Base-by-base conservation (phyloP, 2,329 filamentous ascomycete genomes). In the Aspergillus neotritici region DNA sequence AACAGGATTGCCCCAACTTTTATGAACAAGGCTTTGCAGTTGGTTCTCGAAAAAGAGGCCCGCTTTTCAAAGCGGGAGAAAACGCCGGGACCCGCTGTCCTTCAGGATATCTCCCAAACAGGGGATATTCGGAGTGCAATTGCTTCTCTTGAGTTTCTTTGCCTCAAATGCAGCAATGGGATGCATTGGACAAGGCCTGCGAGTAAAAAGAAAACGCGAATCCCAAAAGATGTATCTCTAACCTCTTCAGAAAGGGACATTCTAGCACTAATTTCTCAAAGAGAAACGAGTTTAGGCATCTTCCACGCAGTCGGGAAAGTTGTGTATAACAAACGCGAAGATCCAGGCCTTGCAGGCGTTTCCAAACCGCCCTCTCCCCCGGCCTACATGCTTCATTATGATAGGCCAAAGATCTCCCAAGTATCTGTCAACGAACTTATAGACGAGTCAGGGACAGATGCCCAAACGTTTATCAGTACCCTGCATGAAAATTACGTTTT, bases 251-350 rank as follows among this genome's bases (percentile, higher is more conserved):
- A 74, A 79, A 46, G 84, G 94, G 50, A 90, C 82, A 4, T 67
- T 97, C 8, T 81, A 88, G 58, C 21, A 25, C 72, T 93, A 46
- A 79, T 97, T 15, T 88, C 86, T 1, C 87, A 90, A 58, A 80
- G 93, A 43, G 93, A 97, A 68, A 84, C 86, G 12, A 95, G 84
- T 50, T 73, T 98, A 3, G 93, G 91, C 1, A 88, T 98, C 39
- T 98, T 98, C 60, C 93, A 98, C 63, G 89, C 93, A 0, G 86
- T 97, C 10, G 93, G 91, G 3, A 96, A 93, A 62, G 87, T 98
- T 2, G 83, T 97, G 1, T 94, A 97, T 70, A 98, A 98, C 70
- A 98, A 96, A 63, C 79, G 93, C 35, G 77, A 85, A 15, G 80
- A 84, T 43, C 21, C 62, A 48, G 35, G 64, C 67, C 53, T 60